A percentile compares a stretch with the other conserved stretches of the same genome.
Conservation (phyloP, 2,329 filamentous ascomycete genomes). For the Apiospora sp. region DNA sequence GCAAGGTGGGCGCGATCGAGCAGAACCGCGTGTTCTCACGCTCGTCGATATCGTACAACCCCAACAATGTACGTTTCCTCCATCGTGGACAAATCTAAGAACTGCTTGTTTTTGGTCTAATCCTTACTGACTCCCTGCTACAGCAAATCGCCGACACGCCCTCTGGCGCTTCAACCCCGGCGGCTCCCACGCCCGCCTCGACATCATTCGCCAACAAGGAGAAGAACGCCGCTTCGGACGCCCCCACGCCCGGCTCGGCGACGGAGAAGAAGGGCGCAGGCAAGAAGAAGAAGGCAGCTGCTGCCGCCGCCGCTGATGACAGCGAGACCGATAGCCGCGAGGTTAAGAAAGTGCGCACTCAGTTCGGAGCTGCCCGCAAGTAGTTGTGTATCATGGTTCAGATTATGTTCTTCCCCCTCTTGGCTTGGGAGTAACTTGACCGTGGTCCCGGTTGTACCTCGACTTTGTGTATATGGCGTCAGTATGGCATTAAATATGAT, state of each 20-base stretch:
- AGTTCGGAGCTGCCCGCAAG: slow-evolving; percentile 64
- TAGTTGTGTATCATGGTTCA: slow-evolving; percentile 33
- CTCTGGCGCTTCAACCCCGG: slow-evolving; percentile 53
- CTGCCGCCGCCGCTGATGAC: slow-evolving; percentile 55
- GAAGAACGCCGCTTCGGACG: slow-evolving; percentile 53
- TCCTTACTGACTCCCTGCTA: neutral
- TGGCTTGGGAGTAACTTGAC: neutral
- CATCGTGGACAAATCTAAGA: too few species aligned
- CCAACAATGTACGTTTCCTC: slow-evolving; percentile 44
- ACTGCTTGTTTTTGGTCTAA: slow-evolving; percentile 16
- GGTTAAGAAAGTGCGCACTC: slow-evolving; percentile 64
- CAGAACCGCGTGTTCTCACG: slow-evolving; percentile 77
- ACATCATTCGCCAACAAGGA: slow-evolving; percentile 58
- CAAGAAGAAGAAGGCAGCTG: slow-evolving; percentile 63
- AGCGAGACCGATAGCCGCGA: slow-evolving; percentile 66
- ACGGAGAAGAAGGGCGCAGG: slow-evolving; percentile 49
- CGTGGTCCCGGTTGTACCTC: neutral
- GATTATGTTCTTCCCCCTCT: neutral
- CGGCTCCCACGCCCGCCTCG: slow-evolving; percentile 63
- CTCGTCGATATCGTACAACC: slow-evolving; percentile 69
- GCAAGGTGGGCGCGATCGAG: slow-evolving; percentile 71
- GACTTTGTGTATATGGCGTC: neutral
- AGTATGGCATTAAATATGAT: slow-evolving; percentile 16
- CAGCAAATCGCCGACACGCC: slow-evolving; percentile 52
- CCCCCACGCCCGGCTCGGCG: slow-evolving; percentile 64